Base-by-base conservation (phyloP, 73 alveolate species). In the Paramecium bursaria region DNA sequence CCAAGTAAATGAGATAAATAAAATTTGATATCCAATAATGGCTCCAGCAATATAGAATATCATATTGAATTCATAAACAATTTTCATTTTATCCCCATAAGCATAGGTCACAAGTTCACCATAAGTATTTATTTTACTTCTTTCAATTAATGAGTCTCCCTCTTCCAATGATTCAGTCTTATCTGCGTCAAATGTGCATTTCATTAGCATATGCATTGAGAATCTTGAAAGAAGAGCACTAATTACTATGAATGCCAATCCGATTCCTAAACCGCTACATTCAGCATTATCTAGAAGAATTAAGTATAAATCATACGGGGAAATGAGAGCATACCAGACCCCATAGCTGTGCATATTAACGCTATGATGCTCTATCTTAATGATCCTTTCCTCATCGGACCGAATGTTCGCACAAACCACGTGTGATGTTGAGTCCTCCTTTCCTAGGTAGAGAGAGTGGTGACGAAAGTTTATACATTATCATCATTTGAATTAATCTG, bases 311-410 rank as follows among this genome's bases (percentile, higher is more conserved):
- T 2, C 22, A n/a, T 67, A 67, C 82, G 44, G 0, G 82, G 82
- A n/a, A 67, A 67, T 44, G 82, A 31, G 17, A 67, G n/a, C 82
- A 67, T 67, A 7, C 82, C 82, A n/a, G 82, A 67, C 7, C 82
- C 82, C 82, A 67, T 67, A 31, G 82, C 82, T 1, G 82, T 47
- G 22, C 82, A 67, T 47, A 67, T 42, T 10, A 67, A 42, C 13
- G 82, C 82, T 39, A 67, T 67, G 19, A 67, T 47, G 2, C 60
- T 39, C 13, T 67, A 42, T 67, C 82, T 44, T 35, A 67, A 23
- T 13, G 82, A 67, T 31, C 82, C 82, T 67, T 67, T 67, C 44
- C 27, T 67, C 82, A 67, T 67, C 21, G 82, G 82, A 25, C 82
- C 82, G 22, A 67, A 67, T 4, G 82, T 67, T 23, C 82, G n/a